Evolutionary conservation across 345 rosid genomes (phyloP), one percentile per base, ranked within the genome.

Genomic region (Aegle marmelos): DNA sequence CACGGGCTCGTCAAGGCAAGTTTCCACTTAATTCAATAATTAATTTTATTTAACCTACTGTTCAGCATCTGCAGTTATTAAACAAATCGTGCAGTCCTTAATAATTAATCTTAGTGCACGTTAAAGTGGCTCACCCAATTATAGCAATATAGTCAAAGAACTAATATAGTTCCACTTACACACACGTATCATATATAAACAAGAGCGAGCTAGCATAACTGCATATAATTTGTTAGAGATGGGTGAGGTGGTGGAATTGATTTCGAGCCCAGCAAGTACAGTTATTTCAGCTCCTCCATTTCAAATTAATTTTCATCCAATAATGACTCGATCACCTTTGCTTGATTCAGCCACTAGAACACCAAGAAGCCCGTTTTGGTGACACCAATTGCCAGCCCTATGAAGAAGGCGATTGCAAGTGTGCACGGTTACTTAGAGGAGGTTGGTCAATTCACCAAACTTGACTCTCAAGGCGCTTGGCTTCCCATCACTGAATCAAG

Each of bases 401-500:
- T 86, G 90, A 90, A 84, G 85, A 85, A 83, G 83, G 91, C 88
- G 9, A 73, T 84, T 21, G 68, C 82, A 39, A 85, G 78, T 77
- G 25, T 89, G 84, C 85, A 85, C 34, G 80, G 82, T 34, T 81
- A 76, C 85, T 59, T 88, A 48, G 89, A 87, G 68, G 89, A 84
- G 72, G 86, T 86, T 34, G 89, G 87, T 21, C 80, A 83, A 13
- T 85, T 88, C 81, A 90, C 87, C 77, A 86, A 79, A 83, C 83
- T 87, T 60, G 82, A 86, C 70, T 86, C 90, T 1, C 91, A 85
- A 50, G 91, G 88, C 33, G 80, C 80, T 30, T 88, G 94, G 94
- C 91, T 90, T 77, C 94, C 94, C 53, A 86, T 88, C 17, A 90
- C 94, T 13, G 90, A 90, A 80, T 90, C 94, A 0, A 85, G 91